A percentile compares a stretch with the other conserved stretches of the same genome.
These are phyloP conservation scores for Schizothecium vesticola DNA, from an alignment of 495 filamentous ascomycete species.

Conservation along the genomic window DNA sequence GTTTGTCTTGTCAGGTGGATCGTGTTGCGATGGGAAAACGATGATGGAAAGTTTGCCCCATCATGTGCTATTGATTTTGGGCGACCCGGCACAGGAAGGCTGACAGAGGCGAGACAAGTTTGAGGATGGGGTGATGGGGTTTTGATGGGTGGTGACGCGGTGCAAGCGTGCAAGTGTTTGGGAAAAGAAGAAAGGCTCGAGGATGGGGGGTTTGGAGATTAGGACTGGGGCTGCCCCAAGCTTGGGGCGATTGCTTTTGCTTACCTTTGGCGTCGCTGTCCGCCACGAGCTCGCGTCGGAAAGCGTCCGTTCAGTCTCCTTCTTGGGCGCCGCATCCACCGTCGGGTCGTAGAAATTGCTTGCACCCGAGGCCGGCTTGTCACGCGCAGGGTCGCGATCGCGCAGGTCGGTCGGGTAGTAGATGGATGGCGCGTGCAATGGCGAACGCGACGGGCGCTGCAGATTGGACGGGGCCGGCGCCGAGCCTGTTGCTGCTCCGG, in stretches of 20 bases:
- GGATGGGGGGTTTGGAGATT: constrained; percentile 11
- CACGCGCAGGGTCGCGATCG: constrained; percentile 33
- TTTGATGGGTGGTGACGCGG: background rate
- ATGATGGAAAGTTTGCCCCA: background rate
- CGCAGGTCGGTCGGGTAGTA: constrained; percentile 27
- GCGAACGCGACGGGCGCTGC: constrained; percentile 24
- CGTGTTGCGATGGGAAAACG: background rate
- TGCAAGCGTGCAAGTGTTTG: background rate
- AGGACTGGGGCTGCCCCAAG: constrained; percentile 18
- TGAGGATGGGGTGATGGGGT: background rate
- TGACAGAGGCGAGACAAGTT: background rate
- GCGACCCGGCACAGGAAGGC: background rate
- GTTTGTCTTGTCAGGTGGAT: constrained; percentile 5
- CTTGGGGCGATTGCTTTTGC: constrained; percentile 17
- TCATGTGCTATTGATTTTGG: background rate
- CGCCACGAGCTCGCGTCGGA: constrained; percentile 39
- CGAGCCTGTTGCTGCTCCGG: constrained; percentile 4
- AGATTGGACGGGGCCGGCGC: constrained; percentile 11
- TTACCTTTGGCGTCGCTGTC: constrained; percentile 37
- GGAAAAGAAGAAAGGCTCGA: constrained; percentile 10
- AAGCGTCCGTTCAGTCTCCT: constrained; percentile 33
- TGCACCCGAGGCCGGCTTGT: constrained; percentile 32
- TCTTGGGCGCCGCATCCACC: constrained; percentile 37
- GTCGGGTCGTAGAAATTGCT: constrained; percentile 55
- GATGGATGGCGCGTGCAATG: constrained; percentile 30